Percentiles rank a stretch among this genome's conserved stretches.
Conservation (phyloP, 2,329 filamentous ascomycete genomes). For the Cylindrodendrum hubeiense region DNA sequence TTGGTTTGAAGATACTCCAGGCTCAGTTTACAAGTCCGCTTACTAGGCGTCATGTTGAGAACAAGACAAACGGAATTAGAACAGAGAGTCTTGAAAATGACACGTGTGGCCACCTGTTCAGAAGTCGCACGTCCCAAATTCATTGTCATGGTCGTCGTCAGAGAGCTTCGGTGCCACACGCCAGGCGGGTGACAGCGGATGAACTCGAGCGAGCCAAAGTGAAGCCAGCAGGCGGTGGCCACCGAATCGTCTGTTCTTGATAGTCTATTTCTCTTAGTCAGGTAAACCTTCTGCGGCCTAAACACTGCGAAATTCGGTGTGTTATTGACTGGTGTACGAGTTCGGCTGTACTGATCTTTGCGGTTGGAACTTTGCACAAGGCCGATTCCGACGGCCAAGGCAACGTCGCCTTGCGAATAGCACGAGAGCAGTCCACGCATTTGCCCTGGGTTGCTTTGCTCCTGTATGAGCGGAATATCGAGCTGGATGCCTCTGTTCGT, state of each 20-base stretch:
- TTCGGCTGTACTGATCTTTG: slow-evolving; percentile 24
- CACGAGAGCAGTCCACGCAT: slow-evolving; percentile 26
- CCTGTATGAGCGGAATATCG: slow-evolving; percentile 5
- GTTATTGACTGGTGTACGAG: slow-evolving; percentile 6
- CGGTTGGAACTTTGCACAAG: slow-evolving; percentile 12
- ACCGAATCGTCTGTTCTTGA: background rate
- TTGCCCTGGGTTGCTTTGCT: background rate
- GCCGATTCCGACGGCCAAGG: slow-evolving; percentile 16
- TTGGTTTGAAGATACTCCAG: too few relatives aligned
- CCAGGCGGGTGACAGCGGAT: background rate
- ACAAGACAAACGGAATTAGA: slow-evolving; percentile 12
- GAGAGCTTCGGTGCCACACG: slow-evolving; percentile 14
- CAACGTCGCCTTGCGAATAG: slow-evolving; percentile 15
- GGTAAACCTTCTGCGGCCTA: slow-evolving; percentile 19
- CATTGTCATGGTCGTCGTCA: slow-evolving; percentile 22
- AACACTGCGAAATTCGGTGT: background rate
- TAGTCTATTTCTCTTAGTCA: slow-evolving; percentile 17
- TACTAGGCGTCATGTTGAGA: slow-evolving; percentile 9
- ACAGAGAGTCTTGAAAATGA: background rate
- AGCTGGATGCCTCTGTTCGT: slow-evolving; percentile 35
- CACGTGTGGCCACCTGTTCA: background rate
- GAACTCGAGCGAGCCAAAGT: slow-evolving; percentile 16
- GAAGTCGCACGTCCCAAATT: background rate
- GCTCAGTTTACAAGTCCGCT: background rate
- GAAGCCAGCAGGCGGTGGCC: slow-evolving; percentile 21